These are phyloP conservation scores for Triangularia verruculosa DNA, from an alignment of 2,329 filamentous ascomycete genomes.

Conservation along the genomic window DNA sequence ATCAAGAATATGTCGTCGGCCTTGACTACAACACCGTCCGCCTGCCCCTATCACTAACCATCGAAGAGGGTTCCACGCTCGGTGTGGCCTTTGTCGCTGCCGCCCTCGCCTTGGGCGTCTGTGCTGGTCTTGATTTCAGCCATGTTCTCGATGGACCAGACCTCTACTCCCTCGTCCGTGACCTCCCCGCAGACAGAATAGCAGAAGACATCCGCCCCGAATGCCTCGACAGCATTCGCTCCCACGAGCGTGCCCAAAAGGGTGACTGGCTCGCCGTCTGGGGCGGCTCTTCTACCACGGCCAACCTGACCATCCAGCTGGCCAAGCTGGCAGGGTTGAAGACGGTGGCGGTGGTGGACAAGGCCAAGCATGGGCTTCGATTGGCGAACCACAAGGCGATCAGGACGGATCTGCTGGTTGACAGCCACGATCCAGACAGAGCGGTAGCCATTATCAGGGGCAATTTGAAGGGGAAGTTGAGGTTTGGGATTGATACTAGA, in stretches of 20 bases:
- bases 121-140: constrained; percentile 65
- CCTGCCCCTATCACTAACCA: constrained; percentile 52
- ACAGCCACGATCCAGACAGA: constrained; percentile 63
- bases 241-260: constrained; percentile 50
- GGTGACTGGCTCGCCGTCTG: constrained; percentile 73
- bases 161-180: constrained; percentile 49
- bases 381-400: constrained; percentile 46
- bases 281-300: constrained; percentile 73
- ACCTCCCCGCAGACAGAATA: constrained; percentile 45
- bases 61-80: constrained; percentile 58
- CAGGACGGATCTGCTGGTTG: constrained; percentile 62
- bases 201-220: constrained; percentile 62
- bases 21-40: constrained; percentile 63
- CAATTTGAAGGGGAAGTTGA: constrained; percentile 54
- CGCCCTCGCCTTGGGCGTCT: constrained; percentile 63
- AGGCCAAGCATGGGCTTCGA: constrained; percentile 60
- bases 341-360: constrained; percentile 65
- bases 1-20: constrained; percentile 66
- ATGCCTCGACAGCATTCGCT: constrained; percentile 54
- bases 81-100: constrained; percentile 73
- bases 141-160: constrained; percentile 54
- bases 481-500: constrained; percentile 67
- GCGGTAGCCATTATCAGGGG: constrained; percentile 62
- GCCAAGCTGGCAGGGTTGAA: constrained; percentile 63
- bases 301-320: constrained; percentile 63